A percentile compares a stretch with the other conserved stretches of the same genome.
These are phyloP conservation scores for Boletellus ananas DNA, from an alignment of 768 basidiomycete species.

Conservation along the genomic window DNA sequence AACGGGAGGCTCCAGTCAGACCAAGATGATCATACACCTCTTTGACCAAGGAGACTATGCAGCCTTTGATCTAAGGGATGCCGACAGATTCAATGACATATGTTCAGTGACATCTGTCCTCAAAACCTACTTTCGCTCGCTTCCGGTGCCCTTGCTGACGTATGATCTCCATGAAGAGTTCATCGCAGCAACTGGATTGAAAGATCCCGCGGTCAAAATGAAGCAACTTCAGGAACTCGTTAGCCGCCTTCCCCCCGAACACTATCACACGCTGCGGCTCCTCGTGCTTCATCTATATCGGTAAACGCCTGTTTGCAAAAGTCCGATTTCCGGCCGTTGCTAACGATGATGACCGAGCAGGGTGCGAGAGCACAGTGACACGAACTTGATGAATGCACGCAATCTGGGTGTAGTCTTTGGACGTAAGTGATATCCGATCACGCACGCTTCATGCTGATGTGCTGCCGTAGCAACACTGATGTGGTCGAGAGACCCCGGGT, in stretches of 20 bases:
- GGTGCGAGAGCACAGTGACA: conserved; percentile 61
- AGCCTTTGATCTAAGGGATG: conserved; percentile 83
- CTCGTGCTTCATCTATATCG: conserved; percentile 87
- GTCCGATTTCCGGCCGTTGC: not conserved
- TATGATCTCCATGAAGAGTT: conserved; percentile 90
- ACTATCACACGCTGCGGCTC: conserved; percentile 77
- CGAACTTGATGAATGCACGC: conserved; percentile 90
- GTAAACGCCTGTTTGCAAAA: conserved; percentile 40
- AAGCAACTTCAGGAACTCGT: conserved; percentile 64
- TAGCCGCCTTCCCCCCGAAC: conserved; percentile 74
- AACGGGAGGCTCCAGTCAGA: conserved; percentile 88
- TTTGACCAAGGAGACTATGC: conserved; percentile 92
- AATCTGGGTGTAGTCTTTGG: conserved; percentile 98
- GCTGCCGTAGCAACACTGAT: conserved; percentile 77
- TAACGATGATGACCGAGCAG: conserved; percentile 23
- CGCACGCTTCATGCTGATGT: not conserved
- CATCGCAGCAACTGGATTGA: conserved; percentile 67
- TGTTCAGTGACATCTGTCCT: conserved; percentile 95
- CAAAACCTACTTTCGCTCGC: conserved; percentile 92
- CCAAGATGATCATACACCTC: conserved; percentile 88
- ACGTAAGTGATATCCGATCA: conserved; percentile 54
- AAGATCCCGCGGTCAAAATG: conserved; percentile 58
- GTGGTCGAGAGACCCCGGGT: conserved; percentile 78
- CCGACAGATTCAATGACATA: conserved; percentile 93
- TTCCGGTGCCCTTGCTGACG: conserved; percentile 89